Base-by-base conservation (phyloP, 2,329 filamentous ascomycete species). In the Fusarium sp. region DNA sequence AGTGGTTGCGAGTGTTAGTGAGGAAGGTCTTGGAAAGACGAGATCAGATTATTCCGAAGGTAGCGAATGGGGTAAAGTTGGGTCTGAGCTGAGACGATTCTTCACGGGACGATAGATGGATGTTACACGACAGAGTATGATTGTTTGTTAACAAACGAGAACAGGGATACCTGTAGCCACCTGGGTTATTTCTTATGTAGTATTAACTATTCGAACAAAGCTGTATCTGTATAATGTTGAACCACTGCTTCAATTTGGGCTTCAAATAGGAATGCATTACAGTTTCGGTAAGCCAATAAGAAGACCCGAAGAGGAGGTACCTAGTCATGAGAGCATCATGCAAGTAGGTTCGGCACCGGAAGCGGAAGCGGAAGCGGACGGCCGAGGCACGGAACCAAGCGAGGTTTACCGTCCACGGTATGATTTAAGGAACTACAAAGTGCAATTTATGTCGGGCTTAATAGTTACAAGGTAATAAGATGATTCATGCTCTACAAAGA, bases 51-150 rank as follows among this genome's bases (percentile, higher is more conserved):
- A 66, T n/a, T 40, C 30, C 15, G 54, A 59, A n/a, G 44, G 39
- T 40, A 55, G 50, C 19, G 65, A 67, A 36, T 64, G 58, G 59
- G 67, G 58, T 5, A 69, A 54, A 30, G 70, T 75, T 57, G 72
- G 70, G 19, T 66, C 62, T 30, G 71, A 74, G 65, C 38, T 74
- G 52, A 62, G 63, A 56, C 62, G 71, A 34, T 63, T 75, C 56
- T 74, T 74, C 45, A 67, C 38, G 6, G 66, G 72, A 28, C 48
- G 57, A 30, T 69, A 70, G 47, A 55, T 30, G 44, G 14, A 24
- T 44, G 36, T 24, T 45, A 20, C 20, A 51, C 20, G 21, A 14
- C 23, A 43, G 23, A 38, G 38, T 53, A 21, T 47, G 6, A 15
- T 59, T 39, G 15, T 34, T 34, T 34, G 32, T n/a, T 34, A 34